Evolutionary conservation across 2,329 filamentous ascomycete species (phyloP).

Genomic region (Cladosporium sp.): DNA sequence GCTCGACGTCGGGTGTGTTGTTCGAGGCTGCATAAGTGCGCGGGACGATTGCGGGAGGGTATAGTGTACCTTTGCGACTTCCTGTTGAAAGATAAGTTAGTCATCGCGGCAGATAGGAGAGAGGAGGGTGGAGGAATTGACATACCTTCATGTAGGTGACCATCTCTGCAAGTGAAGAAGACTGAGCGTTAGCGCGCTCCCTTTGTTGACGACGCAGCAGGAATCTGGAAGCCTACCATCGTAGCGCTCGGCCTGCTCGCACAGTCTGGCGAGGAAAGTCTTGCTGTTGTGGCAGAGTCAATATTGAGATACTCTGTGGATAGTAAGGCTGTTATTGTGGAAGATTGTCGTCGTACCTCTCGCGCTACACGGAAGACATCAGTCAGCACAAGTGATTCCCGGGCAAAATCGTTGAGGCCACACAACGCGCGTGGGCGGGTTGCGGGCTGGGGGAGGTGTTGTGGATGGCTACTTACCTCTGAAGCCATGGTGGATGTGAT

Average conservation of each 20-base stretch:
- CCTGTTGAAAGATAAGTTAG: conserved; percentile 49
- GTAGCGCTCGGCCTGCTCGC: conserved; percentile 99
- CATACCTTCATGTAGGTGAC: conserved; percentile 95
- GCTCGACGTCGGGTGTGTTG: conserved; percentile 6
- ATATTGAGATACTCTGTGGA: background rate
- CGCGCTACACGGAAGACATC: conserved; percentile 40
- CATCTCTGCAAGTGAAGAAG: conserved; percentile 61
- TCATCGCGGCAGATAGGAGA: background rate
- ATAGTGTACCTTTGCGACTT: conserved; percentile 85
- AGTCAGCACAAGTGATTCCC: conserved; percentile 29
- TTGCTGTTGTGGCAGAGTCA: conserved; percentile 63
- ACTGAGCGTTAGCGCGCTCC: conserved; percentile 21
- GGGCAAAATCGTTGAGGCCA: conserved; percentile 26
- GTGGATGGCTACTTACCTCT: conserved; percentile 52
- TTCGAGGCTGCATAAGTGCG: background rate
- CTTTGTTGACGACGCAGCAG: background rate
- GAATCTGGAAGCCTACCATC: conserved; percentile 61
- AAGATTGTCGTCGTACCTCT: conserved; percentile 38
- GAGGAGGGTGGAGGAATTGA: conserved; percentile 16
- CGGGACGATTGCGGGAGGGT: conserved; percentile 18
- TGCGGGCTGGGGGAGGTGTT: conserved; percentile 30
- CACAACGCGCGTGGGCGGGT: conserved; percentile 13
- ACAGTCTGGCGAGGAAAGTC: conserved; percentile 99
- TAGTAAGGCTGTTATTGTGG: conserved; percentile 16
- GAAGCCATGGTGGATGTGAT: conserved; percentile 50